Evolutionary conservation across 352 stramenopile species (phyloP), one percentile per base, ranked within the genome.

Genomic region (Globisporangium takayamanum): DNA sequence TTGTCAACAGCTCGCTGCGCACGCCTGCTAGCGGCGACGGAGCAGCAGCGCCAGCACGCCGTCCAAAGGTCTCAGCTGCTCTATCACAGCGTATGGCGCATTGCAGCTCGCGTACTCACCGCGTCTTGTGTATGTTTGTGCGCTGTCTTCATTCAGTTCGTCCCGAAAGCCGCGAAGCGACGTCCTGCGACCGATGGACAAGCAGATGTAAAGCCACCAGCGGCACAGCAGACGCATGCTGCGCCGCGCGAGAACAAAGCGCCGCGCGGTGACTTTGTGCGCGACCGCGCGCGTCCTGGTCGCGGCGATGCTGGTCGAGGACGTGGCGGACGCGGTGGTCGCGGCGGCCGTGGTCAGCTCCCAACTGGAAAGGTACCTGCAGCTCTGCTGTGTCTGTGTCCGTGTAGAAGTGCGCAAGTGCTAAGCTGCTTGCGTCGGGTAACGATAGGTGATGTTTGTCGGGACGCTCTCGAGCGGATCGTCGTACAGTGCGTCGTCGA

Each of bases 381-480:
- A 5, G 15, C 22, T 18, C 2, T 25, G 15, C 5, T 50, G 18
- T 25, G 45, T 42, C 25, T 39, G n/a, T 16, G 14, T 45, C 1
- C 8, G 11, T 10, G 33, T 7, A 22, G 26, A 4, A 22, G 22
- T 55, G 33, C 14, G 14, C n/a, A n/a, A 10, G 26, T 55, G 11
- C 26, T 55, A 26, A 50, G 16, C 45, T 30, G 2, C 25, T 16
- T 25, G 45, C 18, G 44, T 48, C 5, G 2, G 16, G n/a, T 36
- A 25, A 44, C 47, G 16, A 15, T 37, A 76, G 69, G 76, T 94
- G 1, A 68, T 74, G 3, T 94, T 94, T 63, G 84, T 91, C 2
- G 84, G 84, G 5, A 89, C 82, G n/a, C 62, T 92, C 6, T 90
- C 84, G n/a, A 78, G 69, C 16, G 84, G 82, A 15, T 92, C 84